Evolutionary conservation across 352 stramenopile genomes (phyloP), one percentile per base, ranked within the genome.

Genomic region (Phytophthora capsici): DNA sequence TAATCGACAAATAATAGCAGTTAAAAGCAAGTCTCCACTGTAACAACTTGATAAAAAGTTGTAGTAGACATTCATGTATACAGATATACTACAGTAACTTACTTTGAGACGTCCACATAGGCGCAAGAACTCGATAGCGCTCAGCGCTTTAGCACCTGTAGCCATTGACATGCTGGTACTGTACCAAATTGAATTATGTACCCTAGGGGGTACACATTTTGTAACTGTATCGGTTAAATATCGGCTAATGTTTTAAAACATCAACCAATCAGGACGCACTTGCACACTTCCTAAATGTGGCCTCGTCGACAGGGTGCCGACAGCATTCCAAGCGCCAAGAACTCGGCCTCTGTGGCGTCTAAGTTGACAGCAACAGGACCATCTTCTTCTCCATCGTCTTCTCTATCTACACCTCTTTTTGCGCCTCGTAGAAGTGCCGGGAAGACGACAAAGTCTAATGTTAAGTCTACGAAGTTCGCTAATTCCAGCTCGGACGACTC

Each of bases 101-200:
- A 93, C 86, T 82, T 94, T 94, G 22, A 94, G 69, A 44, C 79
- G 77, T 10, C 86, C 86, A 49, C 79, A 90, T 46, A 94, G 86
- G 50, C 86, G 79, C 55, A 94, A 70, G 58, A 94, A 94, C 69
- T 94, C 84, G 58, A 94, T 65, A 16, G 84, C 86, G 48, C 75
- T 89, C 36, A 89, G 46, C 48, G 86, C 83, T 57, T 82, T 91
- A 6, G 74, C 79, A 37, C 81, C 82, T 10, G 77, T 88, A 13
- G 80, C 81, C 57, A 80, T 75, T 51, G 77, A 73, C 66, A 80
- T 75, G 47, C n/a, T 68, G 20, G 16, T n/a, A n/a, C n/a, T n/a
- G n/a, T n/a, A n/a, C n/a, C n/a, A 26, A 51, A 51, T 59, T 19
- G 14, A 22, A 58, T 50, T 46, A 26, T 56, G 43, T 44, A 47